A percentile compares a stretch with the other conserved stretches of the same genome.
phyloP scores from a whole-genome alignment of 306 rosid species.

The Quercus berberidifolia region DNA sequence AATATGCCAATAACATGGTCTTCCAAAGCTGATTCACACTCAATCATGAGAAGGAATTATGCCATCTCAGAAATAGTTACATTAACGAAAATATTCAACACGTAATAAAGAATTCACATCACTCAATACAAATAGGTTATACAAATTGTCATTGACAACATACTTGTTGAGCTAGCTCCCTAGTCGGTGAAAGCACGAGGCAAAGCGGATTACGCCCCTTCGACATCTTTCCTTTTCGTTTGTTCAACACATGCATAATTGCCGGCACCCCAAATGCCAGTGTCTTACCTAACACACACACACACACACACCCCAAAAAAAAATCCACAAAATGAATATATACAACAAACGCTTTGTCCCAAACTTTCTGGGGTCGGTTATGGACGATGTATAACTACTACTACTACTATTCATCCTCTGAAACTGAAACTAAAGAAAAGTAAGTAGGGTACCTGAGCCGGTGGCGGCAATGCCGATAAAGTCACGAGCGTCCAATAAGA shows the following conservation, averaged over 20 bases:
- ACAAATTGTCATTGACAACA: conserved; percentile 13
- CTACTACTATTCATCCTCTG: neutral
- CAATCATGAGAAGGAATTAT: neutral
- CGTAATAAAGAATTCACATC: neutral
- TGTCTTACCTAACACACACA: conserved; percentile 64
- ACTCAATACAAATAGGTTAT: neutral
- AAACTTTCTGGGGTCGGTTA: no score
- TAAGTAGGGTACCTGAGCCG: conserved; percentile 62
- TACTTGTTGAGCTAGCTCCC: conserved; percentile 98
- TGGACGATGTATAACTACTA: no score
- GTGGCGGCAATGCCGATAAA: conserved; percentile 95
- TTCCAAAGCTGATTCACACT: neutral
- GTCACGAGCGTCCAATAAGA: conserved; percentile 82
- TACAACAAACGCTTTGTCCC: neutral
- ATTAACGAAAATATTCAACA: neutral
- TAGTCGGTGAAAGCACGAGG: conserved; percentile 85
- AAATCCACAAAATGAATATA: conserved; percentile 11
- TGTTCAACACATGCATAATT: conserved; percentile 69
- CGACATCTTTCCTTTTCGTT: conserved; percentile 51
- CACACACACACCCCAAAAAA: neutral
- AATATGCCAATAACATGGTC: neutral
- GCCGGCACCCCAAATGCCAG: conserved; percentile 91
- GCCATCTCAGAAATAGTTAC: neutral
- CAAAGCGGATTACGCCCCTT: conserved; percentile 82
- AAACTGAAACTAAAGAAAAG: neutral